Percentiles rank a stretch among this genome's conserved stretches.
These are phyloP conservation scores for Excoecaria cochinchinensis DNA, from an alignment of 345 rosid genomes.

Conservation along the genomic window DNA sequence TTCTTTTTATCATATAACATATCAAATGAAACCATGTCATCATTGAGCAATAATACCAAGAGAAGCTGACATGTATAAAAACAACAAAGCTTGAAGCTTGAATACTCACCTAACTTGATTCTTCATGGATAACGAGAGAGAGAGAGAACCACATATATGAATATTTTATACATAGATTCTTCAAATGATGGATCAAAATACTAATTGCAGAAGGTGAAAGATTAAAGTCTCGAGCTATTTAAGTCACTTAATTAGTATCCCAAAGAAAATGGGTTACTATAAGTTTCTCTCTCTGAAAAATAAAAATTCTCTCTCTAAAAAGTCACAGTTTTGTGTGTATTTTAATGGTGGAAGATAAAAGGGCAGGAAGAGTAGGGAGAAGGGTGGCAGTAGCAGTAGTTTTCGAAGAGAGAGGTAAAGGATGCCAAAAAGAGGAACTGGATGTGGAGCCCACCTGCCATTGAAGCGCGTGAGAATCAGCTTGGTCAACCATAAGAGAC, in stretches of 20 bases:
- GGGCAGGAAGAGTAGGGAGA: neutral
- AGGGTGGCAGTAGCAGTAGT: neutral
- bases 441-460: constrained; percentile 9
- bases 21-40: constrained; percentile 7
- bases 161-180: neutral
- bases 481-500: constrained; percentile 21
- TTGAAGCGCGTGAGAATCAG: constrained; percentile 3
- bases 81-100: neutral
- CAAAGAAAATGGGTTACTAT: neutral
- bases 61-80: neutral
- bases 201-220: neutral
- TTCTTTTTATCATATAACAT: neutral
- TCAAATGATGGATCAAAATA: neutral
- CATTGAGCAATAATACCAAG: neutral
- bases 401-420: constrained; percentile 9
- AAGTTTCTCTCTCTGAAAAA: neutral
- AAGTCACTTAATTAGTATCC: neutral
- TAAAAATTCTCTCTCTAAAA: neutral
- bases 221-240: neutral
- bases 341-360: neutral
- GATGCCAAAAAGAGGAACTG: constrained; percentile 27
- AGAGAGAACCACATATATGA: neutral
- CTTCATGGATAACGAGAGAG: neutral
- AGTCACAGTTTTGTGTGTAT: neutral
- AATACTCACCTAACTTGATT: constrained; percentile 14